phyloP scores from a whole-genome alignment of 441 rosid species.

The Pelargonium citronellum region DNA sequence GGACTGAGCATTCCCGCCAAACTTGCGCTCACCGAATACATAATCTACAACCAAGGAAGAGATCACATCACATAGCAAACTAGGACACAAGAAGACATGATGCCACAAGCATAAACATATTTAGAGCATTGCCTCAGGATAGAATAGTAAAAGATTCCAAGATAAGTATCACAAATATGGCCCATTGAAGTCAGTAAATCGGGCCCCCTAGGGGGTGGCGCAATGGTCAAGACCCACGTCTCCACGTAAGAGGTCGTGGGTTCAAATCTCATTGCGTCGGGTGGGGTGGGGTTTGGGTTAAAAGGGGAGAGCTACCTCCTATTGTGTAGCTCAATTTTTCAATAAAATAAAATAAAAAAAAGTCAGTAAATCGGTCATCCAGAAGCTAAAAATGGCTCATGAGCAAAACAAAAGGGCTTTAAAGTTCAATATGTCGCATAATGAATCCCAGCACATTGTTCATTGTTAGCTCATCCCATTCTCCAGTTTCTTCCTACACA shows the following conservation, averaged over 20 bases:
- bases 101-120: background rate
- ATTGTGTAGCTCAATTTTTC: too few species aligned
- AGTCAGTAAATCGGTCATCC: background rate
- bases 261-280: too few species aligned
- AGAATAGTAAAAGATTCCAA: background rate
- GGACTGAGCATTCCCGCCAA: slow-evolving; percentile 89
- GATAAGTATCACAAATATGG: background rate
- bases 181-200: background rate
- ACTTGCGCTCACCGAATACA: slow-evolving; percentile 61
- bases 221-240: too few species aligned
- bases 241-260: too few species aligned
- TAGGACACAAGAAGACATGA: background rate
- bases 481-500: background rate
- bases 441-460: too few species aligned
- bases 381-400: background rate
- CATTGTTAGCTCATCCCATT: background rate
- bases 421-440: background rate
- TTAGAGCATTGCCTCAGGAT: too few species aligned
- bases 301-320: too few species aligned
- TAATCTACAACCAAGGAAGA: slow-evolving; percentile 42
- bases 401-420: background rate
- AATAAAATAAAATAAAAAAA: too few species aligned
- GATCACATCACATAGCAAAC: background rate
- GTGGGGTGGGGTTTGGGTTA: too few species aligned
- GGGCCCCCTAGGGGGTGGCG: too few species aligned